These are phyloP conservation scores for Escovopsis sp. DNA, from an alignment of 2,329 filamentous ascomycete genomes.

Conservation along the genomic window DNA sequence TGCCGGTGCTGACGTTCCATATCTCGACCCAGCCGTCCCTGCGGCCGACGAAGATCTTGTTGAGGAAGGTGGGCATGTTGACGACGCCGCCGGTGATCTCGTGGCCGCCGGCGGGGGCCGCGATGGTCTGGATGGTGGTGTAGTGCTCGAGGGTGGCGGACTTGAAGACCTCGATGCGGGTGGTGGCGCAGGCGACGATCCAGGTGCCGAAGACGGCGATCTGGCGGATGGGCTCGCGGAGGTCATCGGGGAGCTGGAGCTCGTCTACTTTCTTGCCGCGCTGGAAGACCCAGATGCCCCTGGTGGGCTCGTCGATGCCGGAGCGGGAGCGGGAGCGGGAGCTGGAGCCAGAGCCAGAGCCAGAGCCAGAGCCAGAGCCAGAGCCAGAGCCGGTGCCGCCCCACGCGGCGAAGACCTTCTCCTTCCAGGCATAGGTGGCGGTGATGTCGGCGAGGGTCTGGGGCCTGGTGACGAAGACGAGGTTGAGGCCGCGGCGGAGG, in stretches of 20 bases:
- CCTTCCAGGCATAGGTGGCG: slow-evolving; percentile 75
- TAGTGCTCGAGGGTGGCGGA: slow-evolving; percentile 73
- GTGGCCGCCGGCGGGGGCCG: slow-evolving; percentile 41
- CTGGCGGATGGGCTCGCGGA: slow-evolving; percentile 57
- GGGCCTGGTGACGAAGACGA: slow-evolving; percentile 85
- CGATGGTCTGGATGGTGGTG: slow-evolving; percentile 56
- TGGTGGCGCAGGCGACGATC: slow-evolving; percentile 67
- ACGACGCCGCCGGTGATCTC: slow-evolving; percentile 64
- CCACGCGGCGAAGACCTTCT: slow-evolving; percentile 81
- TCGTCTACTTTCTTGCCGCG: slow-evolving; percentile 72
- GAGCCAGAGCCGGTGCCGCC: slow-evolving; percentile 41
- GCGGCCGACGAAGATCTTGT: slow-evolving; percentile 85
- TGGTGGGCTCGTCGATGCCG: slow-evolving; percentile 30
- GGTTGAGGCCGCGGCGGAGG: slow-evolving; percentile 71
- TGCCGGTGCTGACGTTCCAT: slow-evolving; percentile 90
- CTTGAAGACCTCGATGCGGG: slow-evolving; percentile 80
- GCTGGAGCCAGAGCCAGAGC: too few relatives aligned
- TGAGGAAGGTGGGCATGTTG: slow-evolving; percentile 87
- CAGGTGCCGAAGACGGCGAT: slow-evolving; percentile 79
- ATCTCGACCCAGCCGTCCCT: slow-evolving; percentile 85
- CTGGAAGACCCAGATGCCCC: slow-evolving; percentile 84
- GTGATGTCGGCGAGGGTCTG: slow-evolving; percentile 79
- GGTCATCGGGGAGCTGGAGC: slow-evolving; percentile 49
- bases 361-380: too few relatives aligned
- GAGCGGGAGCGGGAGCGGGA: too few relatives aligned